These are phyloP conservation scores for Oryza officinalis DNA, from an alignment of 176 grass and related monocot species.

Conservation along the genomic window DNA sequence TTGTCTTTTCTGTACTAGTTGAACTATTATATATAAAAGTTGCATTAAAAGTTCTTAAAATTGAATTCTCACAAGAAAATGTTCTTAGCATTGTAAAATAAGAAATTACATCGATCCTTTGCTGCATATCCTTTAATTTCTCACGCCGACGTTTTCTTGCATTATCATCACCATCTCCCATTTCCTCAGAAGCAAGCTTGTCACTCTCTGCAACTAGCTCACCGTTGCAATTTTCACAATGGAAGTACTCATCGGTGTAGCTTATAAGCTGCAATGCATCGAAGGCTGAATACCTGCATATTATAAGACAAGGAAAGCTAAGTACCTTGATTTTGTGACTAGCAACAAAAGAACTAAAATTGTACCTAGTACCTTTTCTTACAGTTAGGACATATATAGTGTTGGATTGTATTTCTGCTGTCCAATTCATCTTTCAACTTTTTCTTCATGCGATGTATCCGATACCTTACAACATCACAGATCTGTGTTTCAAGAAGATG, in stretches of 20 bases:
- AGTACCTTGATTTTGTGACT: background rate
- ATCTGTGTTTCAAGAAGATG: constrained; percentile 60
- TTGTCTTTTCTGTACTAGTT: background rate
- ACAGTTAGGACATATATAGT: constrained; percentile 93
- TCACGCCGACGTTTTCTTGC: constrained; percentile 69
- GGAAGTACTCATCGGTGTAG: constrained; percentile 77
- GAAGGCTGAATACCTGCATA: constrained; percentile 90
- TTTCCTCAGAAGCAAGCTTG: constrained; percentile 98
- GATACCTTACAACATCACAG: constrained; percentile 86
- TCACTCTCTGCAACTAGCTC: constrained; percentile 97
- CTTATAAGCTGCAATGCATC: constrained; percentile 91
- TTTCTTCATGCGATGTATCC: constrained; percentile 97
- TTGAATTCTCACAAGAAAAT: background rate
- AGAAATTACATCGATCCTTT: constrained; percentile 72
- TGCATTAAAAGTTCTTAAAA: background rate
- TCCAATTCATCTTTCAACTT: constrained; percentile 97
- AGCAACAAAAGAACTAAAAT: constrained; percentile 12
- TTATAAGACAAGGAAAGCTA: constrained; percentile 17
- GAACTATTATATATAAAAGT: background rate
- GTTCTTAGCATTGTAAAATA: constrained; percentile 5
- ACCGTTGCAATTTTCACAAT: constrained; percentile 93
- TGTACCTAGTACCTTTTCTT: constrained; percentile 63
- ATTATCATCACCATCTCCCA: constrained; percentile 97
- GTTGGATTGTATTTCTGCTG: constrained; percentile 93
- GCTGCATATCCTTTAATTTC: constrained; percentile 93